Percentiles rank a stretch among this genome's conserved stretches.
Evolutionary conservation across 192 early-diverging fungal genomes (phyloP).

Genomic region (Pilaira anomala): DNA sequence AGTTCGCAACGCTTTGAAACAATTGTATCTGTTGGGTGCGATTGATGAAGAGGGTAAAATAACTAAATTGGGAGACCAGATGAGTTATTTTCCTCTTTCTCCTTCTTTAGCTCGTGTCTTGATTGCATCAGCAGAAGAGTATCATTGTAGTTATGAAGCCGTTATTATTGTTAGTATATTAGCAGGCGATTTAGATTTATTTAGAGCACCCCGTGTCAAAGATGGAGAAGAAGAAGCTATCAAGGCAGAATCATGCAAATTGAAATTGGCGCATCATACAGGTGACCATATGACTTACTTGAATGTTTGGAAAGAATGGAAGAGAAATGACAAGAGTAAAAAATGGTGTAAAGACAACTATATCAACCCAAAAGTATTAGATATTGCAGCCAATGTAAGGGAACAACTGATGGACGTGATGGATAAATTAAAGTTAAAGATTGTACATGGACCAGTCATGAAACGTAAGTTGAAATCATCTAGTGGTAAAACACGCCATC

Average conservation of each 20-base stretch:
- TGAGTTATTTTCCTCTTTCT: constrained; percentile 89
- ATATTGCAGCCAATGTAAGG: constrained; percentile 77
- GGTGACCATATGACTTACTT: constrained; percentile 93
- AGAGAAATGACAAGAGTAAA: constrained; percentile 54
- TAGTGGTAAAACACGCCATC: neutral
- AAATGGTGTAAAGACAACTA: constrained; percentile 92
- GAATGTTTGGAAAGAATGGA: constrained; percentile 80
- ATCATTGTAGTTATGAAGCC: constrained; percentile 82
- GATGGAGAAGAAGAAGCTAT: constrained; percentile 63
- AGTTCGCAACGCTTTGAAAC: constrained; percentile 81
- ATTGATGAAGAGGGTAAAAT: constrained; percentile 83
- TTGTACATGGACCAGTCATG: constrained; percentile 19
- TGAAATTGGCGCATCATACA: constrained; percentile 82
- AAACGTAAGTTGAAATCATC: constrained; percentile 12
- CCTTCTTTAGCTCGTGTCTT: constrained; percentile 90
- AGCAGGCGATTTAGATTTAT: constrained; percentile 82
- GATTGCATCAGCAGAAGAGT: constrained; percentile 68
- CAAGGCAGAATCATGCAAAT: constrained; percentile 77
- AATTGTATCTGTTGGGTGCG: constrained; percentile 84
- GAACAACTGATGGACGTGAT: constrained; percentile 87
- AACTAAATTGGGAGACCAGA: constrained; percentile 79
- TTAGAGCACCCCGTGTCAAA: constrained; percentile 71
- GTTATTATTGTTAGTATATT: constrained; percentile 91
- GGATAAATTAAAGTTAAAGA: constrained; percentile 65
- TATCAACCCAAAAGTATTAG: constrained; percentile 78